These are phyloP conservation scores for Tolypocladium pustulatum DNA, from an alignment of 2,329 filamentous ascomycete species.

Conservation along the genomic window DNA sequence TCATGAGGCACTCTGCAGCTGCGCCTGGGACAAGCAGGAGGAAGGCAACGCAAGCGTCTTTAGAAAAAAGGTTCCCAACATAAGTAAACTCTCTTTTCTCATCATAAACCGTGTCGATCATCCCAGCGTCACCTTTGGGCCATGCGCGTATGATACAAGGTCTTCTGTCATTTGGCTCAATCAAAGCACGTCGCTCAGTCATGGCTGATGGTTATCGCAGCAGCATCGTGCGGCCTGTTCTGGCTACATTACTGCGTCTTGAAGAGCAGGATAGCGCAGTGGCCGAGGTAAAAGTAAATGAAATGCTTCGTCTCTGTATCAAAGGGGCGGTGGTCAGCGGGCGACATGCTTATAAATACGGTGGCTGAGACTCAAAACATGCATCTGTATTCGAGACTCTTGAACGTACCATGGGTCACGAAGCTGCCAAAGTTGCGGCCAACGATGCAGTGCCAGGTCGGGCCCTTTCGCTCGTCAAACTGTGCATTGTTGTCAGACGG, in stretches of 20 bases:
- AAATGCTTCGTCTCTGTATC: slow-evolving; percentile 92
- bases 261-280: slow-evolving; percentile 96
- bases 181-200: not conserved
- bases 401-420: slow-evolving; percentile 77
- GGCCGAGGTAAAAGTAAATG: slow-evolving; percentile 99
- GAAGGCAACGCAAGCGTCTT: not conserved
- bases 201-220: not conserved
- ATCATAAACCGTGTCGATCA: not conserved
- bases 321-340: not conserved
- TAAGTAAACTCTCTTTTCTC: not conserved
- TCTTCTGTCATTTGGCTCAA: not conserved
- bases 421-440: slow-evolving; percentile 98
- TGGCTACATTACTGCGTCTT: slow-evolving; percentile 71
- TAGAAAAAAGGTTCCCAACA: not conserved
- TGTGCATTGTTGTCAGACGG: slow-evolving; percentile 23
- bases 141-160: not conserved
- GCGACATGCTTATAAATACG: not conserved
- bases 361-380: not conserved
- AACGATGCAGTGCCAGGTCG: slow-evolving; percentile 99
- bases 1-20: not conserved
- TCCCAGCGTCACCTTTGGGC: not conserved
- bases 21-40: not conserved
- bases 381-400: not conserved
- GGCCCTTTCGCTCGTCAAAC: slow-evolving; percentile 95
- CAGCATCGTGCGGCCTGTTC: not conserved